These are phyloP conservation scores for Ascochyta pisi DNA, from an alignment of 2,329 filamentous ascomycete species.

Conservation along the genomic window DNA sequence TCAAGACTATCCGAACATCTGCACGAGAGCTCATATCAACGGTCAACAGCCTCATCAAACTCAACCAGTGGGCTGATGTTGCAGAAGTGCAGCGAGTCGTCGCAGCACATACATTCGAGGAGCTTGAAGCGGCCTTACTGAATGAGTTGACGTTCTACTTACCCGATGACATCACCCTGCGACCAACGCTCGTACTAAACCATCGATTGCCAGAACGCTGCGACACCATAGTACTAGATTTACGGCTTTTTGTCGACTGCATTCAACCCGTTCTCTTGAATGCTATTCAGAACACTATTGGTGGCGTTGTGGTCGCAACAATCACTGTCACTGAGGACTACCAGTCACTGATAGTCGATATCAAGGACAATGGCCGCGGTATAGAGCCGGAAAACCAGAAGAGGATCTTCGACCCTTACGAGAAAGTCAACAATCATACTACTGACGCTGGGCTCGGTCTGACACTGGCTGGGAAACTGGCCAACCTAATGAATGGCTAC, in stretches of 20 bases:
- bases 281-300: slow-evolving; percentile 51
- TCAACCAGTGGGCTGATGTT: slow-evolving; percentile 51
- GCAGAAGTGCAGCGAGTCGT: slow-evolving; percentile 30
- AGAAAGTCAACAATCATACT: slow-evolving; percentile 50
- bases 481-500: slow-evolving; percentile 49
- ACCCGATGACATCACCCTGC: slow-evolving; percentile 35
- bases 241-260: slow-evolving; percentile 52
- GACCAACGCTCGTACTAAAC: slow-evolving; percentile 45
- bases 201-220: slow-evolving; percentile 38
- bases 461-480: slow-evolving; percentile 53
- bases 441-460: slow-evolving; percentile 54
- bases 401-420: slow-evolving; percentile 55
- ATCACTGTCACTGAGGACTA: slow-evolving; percentile 41
- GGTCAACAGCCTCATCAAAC: slow-evolving; percentile 55
- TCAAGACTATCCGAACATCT: slow-evolving; percentile 49
- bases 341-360: slow-evolving; percentile 47
- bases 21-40: slow-evolving; percentile 55
- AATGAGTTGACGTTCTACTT: slow-evolving; percentile 38
- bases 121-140: slow-evolving; percentile 44
- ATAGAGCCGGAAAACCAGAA: slow-evolving; percentile 46
- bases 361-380: slow-evolving; percentile 54
- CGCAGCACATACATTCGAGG: slow-evolving; percentile 37
- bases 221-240: slow-evolving; percentile 47
- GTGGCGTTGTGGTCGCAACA: slow-evolving; percentile 49
- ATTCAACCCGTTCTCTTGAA: slow-evolving; percentile 53